Base-by-base conservation (phyloP, 768 basidiomycete species). In the Butyriboletus loyo region DNA sequence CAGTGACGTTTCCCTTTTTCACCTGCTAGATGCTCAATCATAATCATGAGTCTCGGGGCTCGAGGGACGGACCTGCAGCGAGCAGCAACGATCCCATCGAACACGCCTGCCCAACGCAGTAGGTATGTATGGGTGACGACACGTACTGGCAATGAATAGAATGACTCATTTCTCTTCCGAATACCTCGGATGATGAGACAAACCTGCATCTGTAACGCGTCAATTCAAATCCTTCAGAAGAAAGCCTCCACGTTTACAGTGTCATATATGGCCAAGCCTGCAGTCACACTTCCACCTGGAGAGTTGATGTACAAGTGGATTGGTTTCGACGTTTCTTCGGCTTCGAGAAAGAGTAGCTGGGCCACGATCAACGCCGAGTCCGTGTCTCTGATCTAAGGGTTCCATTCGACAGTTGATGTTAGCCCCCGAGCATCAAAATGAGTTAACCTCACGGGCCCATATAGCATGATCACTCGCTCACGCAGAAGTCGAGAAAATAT, bases 261-360 rank as follows among this genome's bases (percentile, higher is more conserved):
- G 66, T 98, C 96, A 73, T 98, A 98, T 44, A 98, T 96, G 17
- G 95, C 96, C 53, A 98, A 75, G 9, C 96, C 96, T 43, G 94
- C 92, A 0, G 95, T 96, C 35, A 98, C 96, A 63, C 89, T 90
- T 28, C 96, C 96, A 2, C 96, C 96, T 0, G 96, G 96, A 7
- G 91, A 94, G 72, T 98, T 98, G 60, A 98, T 96, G 71, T 98
- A 98, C 11, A 98, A 73, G 63, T 96, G 94, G 50, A 98, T 97
- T 4, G 96, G 96, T 66, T 92, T 92, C 9, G 86, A 84, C 0
- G 93, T 84, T 58, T 98, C 94, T 69, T 96, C 95, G 1, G 96
- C 95, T 75, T 98, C 96, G 53, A 98, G 78, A 70, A 96, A 98
- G 37, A 98, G 83, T 8, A 98, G 77, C 64, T 98, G 95, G 1